phyloP scores from a whole-genome alignment of 371 early-diverging fungal species.

The Actinomortierella wolfii region DNA sequence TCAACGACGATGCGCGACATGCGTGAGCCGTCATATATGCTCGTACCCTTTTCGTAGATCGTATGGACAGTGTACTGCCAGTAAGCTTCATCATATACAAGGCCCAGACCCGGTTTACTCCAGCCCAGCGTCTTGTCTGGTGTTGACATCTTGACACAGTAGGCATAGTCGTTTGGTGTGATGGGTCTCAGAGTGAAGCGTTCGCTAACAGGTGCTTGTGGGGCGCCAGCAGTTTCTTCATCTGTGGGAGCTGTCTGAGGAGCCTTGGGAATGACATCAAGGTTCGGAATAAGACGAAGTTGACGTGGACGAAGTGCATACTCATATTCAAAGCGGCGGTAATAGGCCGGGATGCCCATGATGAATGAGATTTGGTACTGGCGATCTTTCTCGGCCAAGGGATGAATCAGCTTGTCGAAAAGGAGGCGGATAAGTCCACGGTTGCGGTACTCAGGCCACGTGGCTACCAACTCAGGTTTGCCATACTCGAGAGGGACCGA shows the following conservation, averaged over 20 bases:
- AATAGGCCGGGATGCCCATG: constrained; percentile 24
- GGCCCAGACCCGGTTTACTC: no score
- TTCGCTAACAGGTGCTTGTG: background rate
- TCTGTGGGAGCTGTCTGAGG: background rate
- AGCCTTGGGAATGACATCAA: constrained; percentile 4
- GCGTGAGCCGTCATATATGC: constrained; percentile 21
- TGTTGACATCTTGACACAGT: constrained; percentile 19
- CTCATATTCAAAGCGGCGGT: constrained; percentile 37
- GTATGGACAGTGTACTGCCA: constrained; percentile 32
- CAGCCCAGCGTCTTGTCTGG: constrained; percentile 5
- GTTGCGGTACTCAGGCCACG: constrained; percentile 23
- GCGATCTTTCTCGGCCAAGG: constrained; percentile 15
- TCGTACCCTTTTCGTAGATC: background rate
- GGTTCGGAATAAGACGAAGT: background rate
- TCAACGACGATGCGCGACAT: constrained; percentile 22
- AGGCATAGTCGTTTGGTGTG: constrained; percentile 21
- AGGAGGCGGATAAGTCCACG: constrained; percentile 21
- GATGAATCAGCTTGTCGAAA: constrained; percentile 23
- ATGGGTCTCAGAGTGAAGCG: constrained; percentile 7
- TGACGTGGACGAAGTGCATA: constrained; percentile 8
- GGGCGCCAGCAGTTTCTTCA: background rate
- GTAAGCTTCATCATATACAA: constrained; percentile 13
- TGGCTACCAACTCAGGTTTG: constrained; percentile 19
- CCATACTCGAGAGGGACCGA: constrained; percentile 14
- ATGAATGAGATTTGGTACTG: constrained; percentile 27